Evolutionary conservation across 306 rosid species (phyloP).

Genomic region (Vigna reflexopilosa): DNA sequence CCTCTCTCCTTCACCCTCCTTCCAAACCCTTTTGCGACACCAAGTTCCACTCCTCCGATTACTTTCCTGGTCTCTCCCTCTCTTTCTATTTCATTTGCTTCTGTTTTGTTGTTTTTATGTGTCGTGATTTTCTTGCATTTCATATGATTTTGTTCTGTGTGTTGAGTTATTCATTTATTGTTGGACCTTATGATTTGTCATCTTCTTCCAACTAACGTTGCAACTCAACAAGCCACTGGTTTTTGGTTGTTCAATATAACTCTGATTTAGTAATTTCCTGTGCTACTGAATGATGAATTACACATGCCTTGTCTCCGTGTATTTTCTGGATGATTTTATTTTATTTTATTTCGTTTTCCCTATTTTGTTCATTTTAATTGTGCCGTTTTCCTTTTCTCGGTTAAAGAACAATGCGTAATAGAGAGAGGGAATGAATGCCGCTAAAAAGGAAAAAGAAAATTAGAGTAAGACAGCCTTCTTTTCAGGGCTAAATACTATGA

Average conservation of each 20-base stretch:
- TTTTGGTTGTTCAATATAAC: not conserved
- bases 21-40: constrained; percentile 71
- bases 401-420: not conserved
- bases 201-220: not conserved
- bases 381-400: not conserved
- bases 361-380: too few species aligned
- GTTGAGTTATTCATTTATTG: not conserved
- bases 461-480: not conserved
- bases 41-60: constrained; percentile 46
- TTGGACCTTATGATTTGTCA: not conserved
- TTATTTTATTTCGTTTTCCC: not conserved
- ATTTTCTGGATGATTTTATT: not conserved
- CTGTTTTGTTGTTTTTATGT: not conserved
- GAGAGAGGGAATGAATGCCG: not conserved
- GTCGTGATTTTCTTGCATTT: not conserved
- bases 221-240: not conserved
- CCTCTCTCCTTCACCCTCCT: constrained; percentile 47
- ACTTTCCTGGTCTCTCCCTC: constrained; percentile 52
- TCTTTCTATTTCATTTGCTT: constrained; percentile 11
- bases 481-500: not conserved
- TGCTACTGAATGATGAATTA: not conserved
- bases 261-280: not conserved
- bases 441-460: not conserved
- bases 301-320: not conserved
- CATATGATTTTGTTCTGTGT: not conserved